A percentile compares a stretch with the other conserved stretches of the same genome.
Evolutionary conservation across 225 moss, liverwort and hornwort genomes (phyloP).

Genomic region (Pleurozium schreberi): DNA sequence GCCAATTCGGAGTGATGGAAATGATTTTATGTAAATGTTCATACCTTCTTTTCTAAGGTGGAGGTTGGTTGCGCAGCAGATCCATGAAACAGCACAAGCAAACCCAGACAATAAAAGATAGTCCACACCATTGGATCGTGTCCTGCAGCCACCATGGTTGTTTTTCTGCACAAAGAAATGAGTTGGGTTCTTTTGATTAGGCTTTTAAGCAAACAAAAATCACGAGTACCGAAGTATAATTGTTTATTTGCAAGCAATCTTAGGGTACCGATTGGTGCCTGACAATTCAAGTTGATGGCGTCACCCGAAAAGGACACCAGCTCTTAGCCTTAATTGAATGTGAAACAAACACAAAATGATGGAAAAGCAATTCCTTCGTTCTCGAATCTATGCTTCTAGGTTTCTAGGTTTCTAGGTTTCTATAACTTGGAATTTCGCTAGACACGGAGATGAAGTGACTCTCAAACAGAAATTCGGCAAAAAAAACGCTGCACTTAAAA

Average conservation of each 20-base stretch:
- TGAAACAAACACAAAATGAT: background rate
- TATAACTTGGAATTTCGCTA: background rate
- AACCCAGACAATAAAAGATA: background rate
- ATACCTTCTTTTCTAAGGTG: constrained; percentile 14
- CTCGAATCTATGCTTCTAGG: background rate
- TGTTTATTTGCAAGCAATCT: background rate
- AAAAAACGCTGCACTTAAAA: background rate
- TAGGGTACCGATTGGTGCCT: background rate
- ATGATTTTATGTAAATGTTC: no score
- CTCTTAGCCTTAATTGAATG: background rate
- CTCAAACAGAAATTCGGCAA: background rate
- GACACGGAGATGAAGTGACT: background rate
- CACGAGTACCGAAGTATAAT: background rate
- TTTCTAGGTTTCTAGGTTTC: background rate
- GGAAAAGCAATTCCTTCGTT: background rate
- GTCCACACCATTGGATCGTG: background rate
- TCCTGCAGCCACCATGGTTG: background rate
- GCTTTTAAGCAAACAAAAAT: background rate
- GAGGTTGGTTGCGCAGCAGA: background rate
- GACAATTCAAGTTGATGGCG: background rate
- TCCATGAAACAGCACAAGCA: background rate
- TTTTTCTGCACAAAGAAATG: background rate
- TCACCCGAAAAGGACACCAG: background rate
- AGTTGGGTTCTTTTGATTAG: background rate
- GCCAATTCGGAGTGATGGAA: background rate